A percentile compares a stretch with the other conserved stretches of the same genome.
These are phyloP conservation scores for Rhizophlyctis rosea DNA, from an alignment of 192 early-diverging fungal species.

Conservation along the genomic window DNA sequence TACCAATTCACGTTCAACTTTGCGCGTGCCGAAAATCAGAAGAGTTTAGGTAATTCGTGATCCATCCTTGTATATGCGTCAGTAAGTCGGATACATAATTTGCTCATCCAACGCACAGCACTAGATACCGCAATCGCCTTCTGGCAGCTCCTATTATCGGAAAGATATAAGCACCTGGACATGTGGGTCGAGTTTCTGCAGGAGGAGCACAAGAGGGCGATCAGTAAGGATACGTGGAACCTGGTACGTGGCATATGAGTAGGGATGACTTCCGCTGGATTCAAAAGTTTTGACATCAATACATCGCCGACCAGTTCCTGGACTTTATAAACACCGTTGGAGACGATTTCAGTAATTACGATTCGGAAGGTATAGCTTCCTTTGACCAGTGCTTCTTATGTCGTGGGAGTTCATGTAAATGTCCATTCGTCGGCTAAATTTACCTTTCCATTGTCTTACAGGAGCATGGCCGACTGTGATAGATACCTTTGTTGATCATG, in stretches of 20 bases:
- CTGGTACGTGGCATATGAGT: not conserved
- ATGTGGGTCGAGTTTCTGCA: slow-evolving; percentile 69
- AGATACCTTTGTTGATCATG: slow-evolving; percentile 62
- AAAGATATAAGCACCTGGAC: slow-evolving; percentile 61
- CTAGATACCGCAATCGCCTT: slow-evolving; percentile 73
- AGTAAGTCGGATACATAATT: not conserved
- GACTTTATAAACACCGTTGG: slow-evolving; percentile 67
- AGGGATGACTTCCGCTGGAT: not conserved
- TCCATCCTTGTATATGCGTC: not conserved
- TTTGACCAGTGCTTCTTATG: no score
- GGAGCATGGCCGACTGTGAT: slow-evolving; percentile 87
- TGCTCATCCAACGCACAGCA: slow-evolving; percentile 34
- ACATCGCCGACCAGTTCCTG: slow-evolving; percentile 49
- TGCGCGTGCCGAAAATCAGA: slow-evolving; percentile 66
- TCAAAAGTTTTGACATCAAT: not conserved
- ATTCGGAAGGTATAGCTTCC: slow-evolving; percentile 72
- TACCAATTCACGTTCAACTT: slow-evolving; percentile 79
- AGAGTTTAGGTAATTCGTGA: slow-evolving; percentile 58
- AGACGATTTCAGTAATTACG: slow-evolving; percentile 63
- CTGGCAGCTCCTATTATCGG: slow-evolving; percentile 65
- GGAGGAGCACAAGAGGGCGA: slow-evolving; percentile 72
- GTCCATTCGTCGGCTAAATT: no score
- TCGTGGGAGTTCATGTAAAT: no score
- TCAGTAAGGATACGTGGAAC: slow-evolving; percentile 83
- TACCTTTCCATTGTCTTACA: no score